These are phyloP conservation scores for Geranomyces michiganensis DNA, from an alignment of 192 early-diverging fungal genomes.

Conservation along the genomic window DNA sequence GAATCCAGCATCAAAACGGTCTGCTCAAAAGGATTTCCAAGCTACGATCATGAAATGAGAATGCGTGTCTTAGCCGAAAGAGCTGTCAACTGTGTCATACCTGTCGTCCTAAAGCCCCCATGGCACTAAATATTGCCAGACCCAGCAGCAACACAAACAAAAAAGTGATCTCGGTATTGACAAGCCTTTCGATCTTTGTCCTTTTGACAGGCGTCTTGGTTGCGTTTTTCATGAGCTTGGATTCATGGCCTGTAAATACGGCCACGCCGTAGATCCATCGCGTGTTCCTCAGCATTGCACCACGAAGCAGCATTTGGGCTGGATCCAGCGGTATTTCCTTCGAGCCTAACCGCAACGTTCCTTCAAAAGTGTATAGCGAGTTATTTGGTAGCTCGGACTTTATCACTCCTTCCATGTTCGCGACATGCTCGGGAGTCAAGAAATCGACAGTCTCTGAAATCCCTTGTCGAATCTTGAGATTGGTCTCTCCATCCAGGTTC, in stretches of 20 bases:
- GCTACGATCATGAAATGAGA: conserved; percentile 19
- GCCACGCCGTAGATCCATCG: conserved; percentile 92
- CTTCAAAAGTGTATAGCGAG: conserved; percentile 95
- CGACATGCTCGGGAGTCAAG: conserved; percentile 70
- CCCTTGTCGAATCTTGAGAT: conserved; percentile 96
- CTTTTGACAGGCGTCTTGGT: conserved; percentile 90
- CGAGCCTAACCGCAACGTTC: conserved; percentile 64
- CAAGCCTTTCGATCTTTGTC: conserved; percentile 86
- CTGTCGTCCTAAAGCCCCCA: conserved; percentile 67
- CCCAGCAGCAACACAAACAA: conserved; percentile 84
- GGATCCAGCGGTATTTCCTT: conserved; percentile 87
- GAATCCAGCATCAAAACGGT: conserved; percentile 41
- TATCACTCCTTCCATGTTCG: conserved; percentile 62
- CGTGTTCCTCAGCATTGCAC: conserved; percentile 93
- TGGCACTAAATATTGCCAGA: conserved; percentile 84
- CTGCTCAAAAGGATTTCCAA: conserved; percentile 46
- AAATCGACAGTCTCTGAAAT: conserved; percentile 79
- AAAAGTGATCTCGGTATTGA: conserved; percentile 93
- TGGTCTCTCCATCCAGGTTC: conserved; percentile 97
- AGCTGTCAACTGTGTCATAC: conserved; percentile 1
- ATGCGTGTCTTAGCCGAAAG: not conserved
- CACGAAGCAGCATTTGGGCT: conserved; percentile 89
- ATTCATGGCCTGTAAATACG: conserved; percentile 96
- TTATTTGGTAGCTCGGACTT: conserved; percentile 96
- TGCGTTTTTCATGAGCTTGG: conserved; percentile 96